These are phyloP conservation scores for Penicillium maclennaniae DNA, from an alignment of 495 filamentous ascomycete species.

Conservation along the genomic window DNA sequence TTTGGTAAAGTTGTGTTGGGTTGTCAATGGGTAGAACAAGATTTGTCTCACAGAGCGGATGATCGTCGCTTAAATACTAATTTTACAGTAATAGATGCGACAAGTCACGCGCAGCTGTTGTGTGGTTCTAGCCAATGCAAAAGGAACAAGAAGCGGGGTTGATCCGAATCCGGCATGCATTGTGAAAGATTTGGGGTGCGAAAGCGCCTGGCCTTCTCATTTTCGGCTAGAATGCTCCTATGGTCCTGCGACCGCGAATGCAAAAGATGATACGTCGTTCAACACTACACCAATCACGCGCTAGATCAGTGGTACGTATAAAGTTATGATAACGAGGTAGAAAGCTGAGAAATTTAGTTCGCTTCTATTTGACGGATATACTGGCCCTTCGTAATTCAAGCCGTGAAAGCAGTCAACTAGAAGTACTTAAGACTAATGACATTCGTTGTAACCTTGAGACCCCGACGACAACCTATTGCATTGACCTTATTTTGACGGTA, in stretches of 20 bases:
- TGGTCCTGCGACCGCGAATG: too few species aligned
- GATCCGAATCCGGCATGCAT: not conserved
- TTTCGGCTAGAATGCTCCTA: too few species aligned
- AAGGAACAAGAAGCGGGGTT: not conserved
- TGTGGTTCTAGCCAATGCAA: not conserved
- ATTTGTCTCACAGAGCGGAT: not conserved
- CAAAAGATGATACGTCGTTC: too few species aligned
- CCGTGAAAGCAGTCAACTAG: not conserved
- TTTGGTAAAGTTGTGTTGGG: not conserved
- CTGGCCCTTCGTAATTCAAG: not conserved
- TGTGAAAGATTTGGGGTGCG: not conserved
- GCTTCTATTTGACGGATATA: too few species aligned
- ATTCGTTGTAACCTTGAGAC: not conserved
- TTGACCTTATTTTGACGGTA: not conserved
- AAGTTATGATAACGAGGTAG: not conserved
- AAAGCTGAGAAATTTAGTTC: not conserved
- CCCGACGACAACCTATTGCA: not conserved
- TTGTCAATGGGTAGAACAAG: not conserved
- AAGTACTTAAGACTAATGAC: not conserved
- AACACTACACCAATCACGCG: too few species aligned
- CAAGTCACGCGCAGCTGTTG: not conserved
- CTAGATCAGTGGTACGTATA: too few species aligned
- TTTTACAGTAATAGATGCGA: not conserved
- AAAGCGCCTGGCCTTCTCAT: not conserved
- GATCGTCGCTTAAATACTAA: slow-evolving; percentile 1